phyloP scores from a whole-genome alignment of 164 flowering plant genomes.

The Piper betle region DNA sequence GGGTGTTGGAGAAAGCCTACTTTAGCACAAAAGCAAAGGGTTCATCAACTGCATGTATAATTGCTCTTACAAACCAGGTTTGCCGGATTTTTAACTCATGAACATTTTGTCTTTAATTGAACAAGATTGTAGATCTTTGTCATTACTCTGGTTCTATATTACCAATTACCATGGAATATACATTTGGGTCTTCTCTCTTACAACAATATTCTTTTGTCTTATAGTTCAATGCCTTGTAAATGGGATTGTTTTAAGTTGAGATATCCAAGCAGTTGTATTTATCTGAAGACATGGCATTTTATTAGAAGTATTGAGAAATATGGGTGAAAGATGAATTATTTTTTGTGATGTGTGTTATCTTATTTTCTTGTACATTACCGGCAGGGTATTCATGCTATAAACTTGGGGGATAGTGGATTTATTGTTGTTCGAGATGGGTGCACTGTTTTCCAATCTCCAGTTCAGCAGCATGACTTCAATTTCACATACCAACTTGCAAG shows the following conservation, averaged over 20 bases:
- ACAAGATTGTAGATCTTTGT: not conserved
- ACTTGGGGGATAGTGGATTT: conserved; percentile 93
- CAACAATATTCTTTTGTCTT: too few relatives aligned
- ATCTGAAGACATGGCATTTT: too few relatives aligned
- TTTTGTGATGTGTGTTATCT: not conserved
- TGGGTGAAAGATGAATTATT: not conserved
- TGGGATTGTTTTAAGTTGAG: too few relatives aligned
- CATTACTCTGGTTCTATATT: too few relatives aligned
- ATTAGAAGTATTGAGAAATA: too few relatives aligned
- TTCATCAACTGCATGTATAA: conserved; percentile 91
- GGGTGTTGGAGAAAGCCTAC: conserved; percentile 91
- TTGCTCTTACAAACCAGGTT: conserved; percentile 92
- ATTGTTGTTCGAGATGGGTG: conserved; percentile 85
- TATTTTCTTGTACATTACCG: not conserved
- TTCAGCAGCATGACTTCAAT: conserved; percentile 88
- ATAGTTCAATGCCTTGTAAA: too few relatives aligned
- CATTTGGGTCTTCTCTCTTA: too few relatives aligned
- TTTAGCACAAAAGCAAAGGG: conserved; percentile 69
- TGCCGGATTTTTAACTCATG: not conserved
- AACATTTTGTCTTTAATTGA: not conserved
- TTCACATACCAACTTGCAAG: conserved; percentile 85
- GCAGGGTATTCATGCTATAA: conserved; percentile 83
- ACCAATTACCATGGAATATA: too few relatives aligned
- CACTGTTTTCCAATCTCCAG: conserved; percentile 77
- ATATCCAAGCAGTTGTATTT: too few relatives aligned